phyloP scores from a whole-genome alignment of 2,329 filamentous ascomycete species.

The Pezicula rhizophila region DNA sequence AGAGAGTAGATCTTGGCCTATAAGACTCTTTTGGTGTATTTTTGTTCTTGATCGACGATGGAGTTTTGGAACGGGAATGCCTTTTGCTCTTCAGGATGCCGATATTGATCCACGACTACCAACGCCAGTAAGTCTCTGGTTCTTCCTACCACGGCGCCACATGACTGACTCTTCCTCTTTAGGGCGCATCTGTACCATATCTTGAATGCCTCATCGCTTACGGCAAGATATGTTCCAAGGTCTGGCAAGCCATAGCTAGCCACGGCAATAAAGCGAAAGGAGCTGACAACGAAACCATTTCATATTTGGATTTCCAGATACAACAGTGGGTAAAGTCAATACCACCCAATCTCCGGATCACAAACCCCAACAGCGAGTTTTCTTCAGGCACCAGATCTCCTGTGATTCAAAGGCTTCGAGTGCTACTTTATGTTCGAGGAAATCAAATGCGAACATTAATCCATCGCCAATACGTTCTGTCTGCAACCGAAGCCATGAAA shows the following conservation, averaged over 20 bases:
- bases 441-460: conserved; percentile 90
- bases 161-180: conserved; percentile 7
- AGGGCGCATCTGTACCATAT: conserved; percentile 47
- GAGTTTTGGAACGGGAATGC: conserved; percentile 85
- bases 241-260: conserved; percentile 75
- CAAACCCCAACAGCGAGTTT: conserved; percentile 32
- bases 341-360: conserved; percentile 57
- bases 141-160: not conserved
- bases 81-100: conserved; percentile 77
- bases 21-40: conserved; percentile 78
- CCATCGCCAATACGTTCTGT: conserved; percentile 82
- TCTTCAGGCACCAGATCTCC: conserved; percentile 31
- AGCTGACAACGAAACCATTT: conserved; percentile 68
- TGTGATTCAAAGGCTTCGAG: conserved; percentile 62
- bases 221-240: conserved; percentile 74
- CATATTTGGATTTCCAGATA: conserved; percentile 75
- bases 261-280: conserved; percentile 53
- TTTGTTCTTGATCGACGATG: conserved; percentile 82
- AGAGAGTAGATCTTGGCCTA: conserved; percentile 59
- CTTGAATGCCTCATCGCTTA: conserved; percentile 81
- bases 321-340: conserved; percentile 80
- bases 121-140: conserved; percentile 58
- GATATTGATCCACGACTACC: conserved; percentile 78
- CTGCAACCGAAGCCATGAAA: conserved; percentile 72
- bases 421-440: conserved; percentile 78